Conservation (phyloP, 805 yeast species). For the Saturnispora diversa region DNA sequence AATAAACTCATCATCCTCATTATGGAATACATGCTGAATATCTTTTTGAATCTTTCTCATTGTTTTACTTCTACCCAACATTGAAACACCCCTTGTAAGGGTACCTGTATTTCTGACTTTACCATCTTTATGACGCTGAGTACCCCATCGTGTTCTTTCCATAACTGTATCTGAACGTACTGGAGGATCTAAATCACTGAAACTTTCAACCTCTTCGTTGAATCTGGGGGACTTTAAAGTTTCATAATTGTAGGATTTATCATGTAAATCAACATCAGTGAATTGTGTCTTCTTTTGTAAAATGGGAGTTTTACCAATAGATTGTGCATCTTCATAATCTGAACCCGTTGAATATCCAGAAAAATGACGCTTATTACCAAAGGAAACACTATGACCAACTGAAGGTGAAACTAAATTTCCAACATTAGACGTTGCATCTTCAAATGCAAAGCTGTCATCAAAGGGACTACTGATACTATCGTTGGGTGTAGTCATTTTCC, state of each 20-base stretch:
- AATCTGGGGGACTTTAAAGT: neutral
- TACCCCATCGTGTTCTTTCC: slow-evolving; percentile 86
- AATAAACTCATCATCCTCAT: slow-evolving; percentile 17
- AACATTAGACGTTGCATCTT: slow-evolving; percentile 6
- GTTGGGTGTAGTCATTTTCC: slow-evolving; percentile 1
- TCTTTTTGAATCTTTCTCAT: slow-evolving; percentile 25
- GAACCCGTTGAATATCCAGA: slow-evolving; percentile 17
- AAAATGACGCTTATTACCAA: slow-evolving; percentile 14
- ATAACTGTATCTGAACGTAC: slow-evolving; percentile 42
- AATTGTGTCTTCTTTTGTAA: slow-evolving; percentile 16
- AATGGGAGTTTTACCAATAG: slow-evolving; percentile 23
- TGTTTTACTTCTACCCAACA: slow-evolving; percentile 48
- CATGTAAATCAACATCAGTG: slow-evolving; percentile 12
- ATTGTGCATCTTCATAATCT: slow-evolving; percentile 16
- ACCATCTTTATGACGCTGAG: slow-evolving; percentile 70
- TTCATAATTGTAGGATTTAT: neutral
- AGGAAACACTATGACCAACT: slow-evolving; percentile 13
- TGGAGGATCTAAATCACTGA: slow-evolving; percentile 24
- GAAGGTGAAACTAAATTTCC: slow-evolving; percentile 14
- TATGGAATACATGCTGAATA: slow-evolving; percentile 16
- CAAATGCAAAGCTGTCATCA: slow-evolving; percentile 17
- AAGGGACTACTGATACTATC: slow-evolving; percentile 16
- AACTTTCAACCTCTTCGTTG: slow-evolving; percentile 14
- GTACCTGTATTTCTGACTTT: slow-evolving; percentile 34
- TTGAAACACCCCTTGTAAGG: slow-evolving; percentile 10